Base-by-base conservation (phyloP, 495 filamentous ascomycete genomes). In the Penicillium mononematosum region DNA sequence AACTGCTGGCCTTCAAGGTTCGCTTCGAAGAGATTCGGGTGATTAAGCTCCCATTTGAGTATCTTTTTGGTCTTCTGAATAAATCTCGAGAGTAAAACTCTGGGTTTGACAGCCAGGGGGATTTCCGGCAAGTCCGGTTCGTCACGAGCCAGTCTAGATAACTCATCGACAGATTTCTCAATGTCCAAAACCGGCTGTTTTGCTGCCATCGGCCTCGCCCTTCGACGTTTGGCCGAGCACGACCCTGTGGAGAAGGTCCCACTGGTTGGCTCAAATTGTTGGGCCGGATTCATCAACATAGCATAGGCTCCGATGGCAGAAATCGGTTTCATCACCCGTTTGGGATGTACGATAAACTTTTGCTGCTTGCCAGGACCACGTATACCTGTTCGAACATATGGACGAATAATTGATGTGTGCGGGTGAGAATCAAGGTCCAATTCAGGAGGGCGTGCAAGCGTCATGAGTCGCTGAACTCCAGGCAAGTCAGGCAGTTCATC, bases 201-300 rank as follows among this genome's bases (percentile, higher is more conserved):
- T 48, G n/a, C 27, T 29, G n/a, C n/a, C 29, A 31, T n/a, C 17
- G 6, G 44, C 54, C 44, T 67, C 0, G 16, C 27, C 7, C 19
- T 41, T 17, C 17, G 20, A 11, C 19, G 17, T 45, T 32, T 46
- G 20, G 59, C 43, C 32, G 64, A 38, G 31, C 63, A 62, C 16
- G 62, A 62, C 55, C 67, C 52, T 12, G 75, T 75, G 5, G 69
- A 69, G 57, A 81, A 83, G 10, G 79, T 83, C 16, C 80, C 79
- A 41, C 59, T 74, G 7, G 49, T 43, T 2, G 62, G 19, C 50
- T 81, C 66, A 59, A 80, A 79, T 3, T 49, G 44, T 36, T 81
- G 76, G 22, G 59, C 61, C 7, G 80, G 74, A 52, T 78, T 72
- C 74, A 81, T 81, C 39, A 80, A 56, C 65, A 75, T 74, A n/a